Percentiles rank a stretch among this genome's conserved stretches.
These are phyloP conservation scores for Lasiodiplodia sp. DNA, from an alignment of 2,329 filamentous ascomycete species.

Conservation along the genomic window DNA sequence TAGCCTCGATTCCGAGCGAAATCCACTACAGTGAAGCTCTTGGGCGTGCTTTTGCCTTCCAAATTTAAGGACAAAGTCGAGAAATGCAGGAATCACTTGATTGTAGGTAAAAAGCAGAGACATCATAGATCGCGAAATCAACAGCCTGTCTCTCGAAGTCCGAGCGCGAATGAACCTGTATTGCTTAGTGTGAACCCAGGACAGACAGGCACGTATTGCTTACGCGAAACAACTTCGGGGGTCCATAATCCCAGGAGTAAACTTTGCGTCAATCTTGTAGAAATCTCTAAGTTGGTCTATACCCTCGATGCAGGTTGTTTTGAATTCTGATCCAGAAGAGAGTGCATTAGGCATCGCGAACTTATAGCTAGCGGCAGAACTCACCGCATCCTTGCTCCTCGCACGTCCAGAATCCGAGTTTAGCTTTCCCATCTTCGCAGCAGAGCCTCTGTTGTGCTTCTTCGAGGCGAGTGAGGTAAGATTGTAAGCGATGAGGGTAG, in stretches of 20 bases:
- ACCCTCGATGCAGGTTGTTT: no score
- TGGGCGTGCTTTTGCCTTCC: constrained; percentile 40
- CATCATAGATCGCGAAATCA: constrained; percentile 35
- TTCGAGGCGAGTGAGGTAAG: background rate
- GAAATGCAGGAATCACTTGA: constrained; percentile 45
- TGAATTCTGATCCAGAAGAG: no score
- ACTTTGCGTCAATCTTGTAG: background rate
- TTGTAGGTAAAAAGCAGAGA: constrained; percentile 37
- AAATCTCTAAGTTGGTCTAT: background rate
- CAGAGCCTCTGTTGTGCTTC: background rate
- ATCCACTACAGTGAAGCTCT: constrained; percentile 50
- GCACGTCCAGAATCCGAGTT: background rate
- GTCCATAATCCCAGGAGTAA: background rate
- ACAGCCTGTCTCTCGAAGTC: constrained; percentile 34
- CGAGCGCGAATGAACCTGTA: constrained; percentile 36
- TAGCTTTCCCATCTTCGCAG: background rate
- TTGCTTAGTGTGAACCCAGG: no score
- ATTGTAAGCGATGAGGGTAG: background rate
- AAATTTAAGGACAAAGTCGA: constrained; percentile 51
- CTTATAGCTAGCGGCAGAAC: no score
- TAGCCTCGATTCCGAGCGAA: constrained; percentile 42
- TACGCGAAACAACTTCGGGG: background rate
- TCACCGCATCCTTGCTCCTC: constrained; percentile 1
- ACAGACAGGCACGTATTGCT: no score
- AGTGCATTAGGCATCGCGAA: no score